Evolutionary conservation across 495 filamentous ascomycete genomes (phyloP), one percentile per base, ranked within the genome.

Genomic region (Penicillium goetzii): DNA sequence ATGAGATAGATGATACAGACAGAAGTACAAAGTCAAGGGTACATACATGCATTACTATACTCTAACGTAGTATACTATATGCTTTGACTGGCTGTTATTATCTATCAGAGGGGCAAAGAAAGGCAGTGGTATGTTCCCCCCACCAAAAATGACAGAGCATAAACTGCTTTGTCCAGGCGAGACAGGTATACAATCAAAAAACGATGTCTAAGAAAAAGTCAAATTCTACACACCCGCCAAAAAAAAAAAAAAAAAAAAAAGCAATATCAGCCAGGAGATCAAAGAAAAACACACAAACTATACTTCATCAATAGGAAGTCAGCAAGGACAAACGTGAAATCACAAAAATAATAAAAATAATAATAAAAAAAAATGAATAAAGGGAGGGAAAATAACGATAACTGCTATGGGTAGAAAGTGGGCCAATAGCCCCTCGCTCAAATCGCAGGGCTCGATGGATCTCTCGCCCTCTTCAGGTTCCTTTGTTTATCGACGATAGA

Each of bases 401-500:
- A 32, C 30, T 32, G 30, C 36, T 28, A 2, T 4, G 47, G 47
- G 47, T n/a, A 17, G 47, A 21, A 43, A 47, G 43, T 51, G 47
- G 47, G 47, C 47, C 47, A 51, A 36, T 36, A 28, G 32, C 52
- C 52, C 52, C 52, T 51, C 47, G 47, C 47, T 51, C 25, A 7
- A 51, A 30, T 30, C 52, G 30, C 52, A 55, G 52, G 52, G 52
- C 52, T 33, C 51, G 28, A 54, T 54, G 30, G 21, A 36, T 55
- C 52, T 32, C 26, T 21, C 14, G 4, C 19, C 28, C 51, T 53
- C 50, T 30, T 53, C 25, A 26, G 19, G 49, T 15, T 33, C 49
- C 62, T 61, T 58, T 60, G 53, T 62, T 59, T 40, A 62, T 66
- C 56, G 59, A 28, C 58, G 32, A 51, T 30, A 52, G 50, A 52